phyloP scores from a whole-genome alignment of 139 green algal genomes.

The Penium margaritaceum region DNA sequence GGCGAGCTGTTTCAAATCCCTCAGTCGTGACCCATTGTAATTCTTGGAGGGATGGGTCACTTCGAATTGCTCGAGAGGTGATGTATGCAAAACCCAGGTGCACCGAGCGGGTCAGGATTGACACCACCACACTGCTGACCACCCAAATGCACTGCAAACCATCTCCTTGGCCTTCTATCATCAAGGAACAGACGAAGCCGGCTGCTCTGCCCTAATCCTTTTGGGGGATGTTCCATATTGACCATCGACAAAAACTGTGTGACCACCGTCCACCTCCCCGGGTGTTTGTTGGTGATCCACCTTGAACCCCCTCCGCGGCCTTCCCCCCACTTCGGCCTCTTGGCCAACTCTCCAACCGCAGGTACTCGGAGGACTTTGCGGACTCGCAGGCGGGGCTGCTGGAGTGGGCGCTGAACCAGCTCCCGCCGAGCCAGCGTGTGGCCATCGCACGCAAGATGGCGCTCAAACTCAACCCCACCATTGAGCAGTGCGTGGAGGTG shows the following conservation, averaged over 20 bases:
- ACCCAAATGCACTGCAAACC: too few relatives aligned
- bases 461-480: neutral
- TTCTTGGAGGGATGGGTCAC: too few relatives aligned
- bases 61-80: too few relatives aligned
- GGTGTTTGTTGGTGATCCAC: neutral
- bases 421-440: neutral
- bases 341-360: neutral
- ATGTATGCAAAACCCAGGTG: too few relatives aligned
- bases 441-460: constrained; percentile 3
- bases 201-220: neutral
- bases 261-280: constrained; percentile 1
- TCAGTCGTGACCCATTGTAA: neutral
- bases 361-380: constrained; percentile 27
- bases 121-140: too few relatives aligned
- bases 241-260: too few relatives aligned
- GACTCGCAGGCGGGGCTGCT: neutral
- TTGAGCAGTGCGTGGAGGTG: neutral
- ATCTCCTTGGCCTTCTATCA: too few relatives aligned
- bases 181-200: too few relatives aligned
- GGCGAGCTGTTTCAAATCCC: neutral
- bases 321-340: neutral
- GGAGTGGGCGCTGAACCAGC: constrained; percentile 23
- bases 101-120: too few relatives aligned
- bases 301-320: neutral
- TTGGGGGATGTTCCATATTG: neutral